Conservation (phyloP, 140 eudicot genomes). For the Erigeron philadelphicus region DNA sequence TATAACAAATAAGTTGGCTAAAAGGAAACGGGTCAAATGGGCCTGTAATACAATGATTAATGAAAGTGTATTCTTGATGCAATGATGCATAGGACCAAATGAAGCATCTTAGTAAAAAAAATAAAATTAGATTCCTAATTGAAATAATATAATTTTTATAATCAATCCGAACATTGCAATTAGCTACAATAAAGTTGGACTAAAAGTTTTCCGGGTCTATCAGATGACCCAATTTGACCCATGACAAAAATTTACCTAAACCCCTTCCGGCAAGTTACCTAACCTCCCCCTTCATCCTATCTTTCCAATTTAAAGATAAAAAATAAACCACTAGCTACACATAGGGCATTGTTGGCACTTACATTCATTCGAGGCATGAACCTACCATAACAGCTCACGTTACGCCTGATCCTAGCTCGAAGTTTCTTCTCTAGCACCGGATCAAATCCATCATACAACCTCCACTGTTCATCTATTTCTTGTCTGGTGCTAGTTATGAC, state of each 20-base stretch:
- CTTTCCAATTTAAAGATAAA: background rate
- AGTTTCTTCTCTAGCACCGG: constrained; percentile 78
- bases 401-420: constrained; percentile 86
- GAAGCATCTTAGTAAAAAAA: background rate
- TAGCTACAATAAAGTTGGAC: background rate
- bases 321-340: background rate
- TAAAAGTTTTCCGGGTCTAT: background rate
- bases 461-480: constrained; percentile 98
- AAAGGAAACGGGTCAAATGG: background rate
- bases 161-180: background rate
- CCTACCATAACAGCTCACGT: constrained; percentile 98
- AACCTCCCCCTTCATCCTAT: background rate
- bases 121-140: background rate
- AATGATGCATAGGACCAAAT: background rate
- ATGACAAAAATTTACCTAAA: background rate
- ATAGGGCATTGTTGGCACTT: constrained; percentile 35
- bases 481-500: constrained; percentile 96
- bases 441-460: constrained; percentile 91
- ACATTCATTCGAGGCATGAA: constrained; percentile 98
- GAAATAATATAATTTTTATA: background rate
- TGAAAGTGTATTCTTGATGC: background rate
- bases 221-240: constrained; percentile 5
- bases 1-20: background rate
- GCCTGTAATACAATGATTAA: background rate
- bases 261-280: constrained; percentile 10